A percentile compares a stretch with the other conserved stretches of the same genome.
Evolutionary conservation across 768 basidiomycete genomes (phyloP).

Genomic region (Exsudoporus frostii): DNA sequence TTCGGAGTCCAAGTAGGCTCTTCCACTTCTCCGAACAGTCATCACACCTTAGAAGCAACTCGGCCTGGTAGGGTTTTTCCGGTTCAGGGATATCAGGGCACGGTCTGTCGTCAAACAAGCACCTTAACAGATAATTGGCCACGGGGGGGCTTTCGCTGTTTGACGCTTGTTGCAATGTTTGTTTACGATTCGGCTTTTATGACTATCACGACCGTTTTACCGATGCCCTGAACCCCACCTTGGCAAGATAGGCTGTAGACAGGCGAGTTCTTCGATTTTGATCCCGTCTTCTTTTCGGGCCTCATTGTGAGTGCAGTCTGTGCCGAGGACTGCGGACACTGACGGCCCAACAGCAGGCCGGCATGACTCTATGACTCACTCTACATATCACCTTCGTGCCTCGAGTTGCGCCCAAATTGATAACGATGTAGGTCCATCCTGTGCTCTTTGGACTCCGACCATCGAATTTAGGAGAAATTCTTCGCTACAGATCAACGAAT

Average conservation of each 20-base stretch:
- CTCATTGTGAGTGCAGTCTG: neutral
- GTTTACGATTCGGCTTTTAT: no score
- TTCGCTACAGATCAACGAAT: neutral
- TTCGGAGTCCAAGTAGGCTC: neutral
- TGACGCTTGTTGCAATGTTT: no score
- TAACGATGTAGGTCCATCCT: conserved; percentile 8
- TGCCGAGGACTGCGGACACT: neutral
- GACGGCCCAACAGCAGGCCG: neutral
- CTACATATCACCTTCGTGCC: neutral
- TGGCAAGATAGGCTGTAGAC: neutral
- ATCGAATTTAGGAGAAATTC: neutral
- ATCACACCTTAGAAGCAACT: neutral
- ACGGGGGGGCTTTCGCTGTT: neutral
- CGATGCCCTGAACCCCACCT: neutral
- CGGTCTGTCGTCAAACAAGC: no score
- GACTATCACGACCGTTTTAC: neutral
- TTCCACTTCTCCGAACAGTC: neutral
- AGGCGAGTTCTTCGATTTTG: neutral
- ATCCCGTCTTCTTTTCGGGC: neutral
- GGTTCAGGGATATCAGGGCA: no score
- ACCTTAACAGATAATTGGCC: neutral
- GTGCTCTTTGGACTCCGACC: conserved; percentile 8
- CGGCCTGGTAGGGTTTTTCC: no score
- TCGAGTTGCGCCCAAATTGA: neutral
- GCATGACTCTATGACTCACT: neutral